A percentile compares a stretch with the other conserved stretches of the same genome.
Conservation (phyloP, 2,329 filamentous ascomycete genomes). For the Phialemoniopsis sp. region DNA sequence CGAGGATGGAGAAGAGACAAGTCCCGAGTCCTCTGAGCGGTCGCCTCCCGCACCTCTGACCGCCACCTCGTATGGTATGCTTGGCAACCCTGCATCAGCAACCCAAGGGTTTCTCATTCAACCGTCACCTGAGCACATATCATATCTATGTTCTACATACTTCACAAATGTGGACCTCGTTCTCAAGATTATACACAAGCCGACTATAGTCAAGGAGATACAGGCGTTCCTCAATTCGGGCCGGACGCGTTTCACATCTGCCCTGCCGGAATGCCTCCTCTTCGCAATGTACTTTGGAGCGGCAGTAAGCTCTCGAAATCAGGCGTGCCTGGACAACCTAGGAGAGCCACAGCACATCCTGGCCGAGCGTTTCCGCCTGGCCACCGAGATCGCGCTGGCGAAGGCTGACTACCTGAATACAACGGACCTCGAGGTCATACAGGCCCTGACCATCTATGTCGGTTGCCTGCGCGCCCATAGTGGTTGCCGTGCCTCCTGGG, state of each 20-base stretch:
- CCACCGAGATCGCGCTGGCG: conserved; percentile 31
- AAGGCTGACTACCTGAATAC: conserved; percentile 38
- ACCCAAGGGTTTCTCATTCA: conserved; percentile 16
- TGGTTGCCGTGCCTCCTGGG: conserved; percentile 35
- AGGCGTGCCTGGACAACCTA: conserved; percentile 23
- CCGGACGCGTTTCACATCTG: conserved; percentile 13
- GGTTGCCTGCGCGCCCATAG: conserved; percentile 31
- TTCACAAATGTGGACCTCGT: conserved; percentile 36
- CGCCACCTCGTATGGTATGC: conserved; percentile 16
- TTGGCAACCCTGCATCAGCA: conserved; percentile 8
- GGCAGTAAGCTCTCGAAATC: conserved; percentile 24
- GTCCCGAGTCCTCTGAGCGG: conserved; percentile 17
- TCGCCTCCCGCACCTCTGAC: not conserved
- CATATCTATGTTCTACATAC: conserved; percentile 27
- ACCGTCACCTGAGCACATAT: conserved; percentile 30
- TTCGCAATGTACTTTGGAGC: conserved; percentile 40
- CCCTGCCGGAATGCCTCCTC: conserved; percentile 26
- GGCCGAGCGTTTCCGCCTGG: conserved; percentile 21
- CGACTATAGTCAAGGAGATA: conserved; percentile 25
- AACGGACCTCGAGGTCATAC: conserved; percentile 30
- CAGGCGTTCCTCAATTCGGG: conserved; percentile 17
- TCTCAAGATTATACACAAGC: conserved; percentile 39
- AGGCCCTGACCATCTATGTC: conserved; percentile 36
- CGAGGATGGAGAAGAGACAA: conserved; percentile 24
- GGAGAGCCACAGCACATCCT: conserved; percentile 27